Percentiles rank a stretch among this genome's conserved stretches.
Evolutionary conservation across 192 early-diverging fungal species (phyloP).

Genomic region (Backusella liffmaniae): DNA sequence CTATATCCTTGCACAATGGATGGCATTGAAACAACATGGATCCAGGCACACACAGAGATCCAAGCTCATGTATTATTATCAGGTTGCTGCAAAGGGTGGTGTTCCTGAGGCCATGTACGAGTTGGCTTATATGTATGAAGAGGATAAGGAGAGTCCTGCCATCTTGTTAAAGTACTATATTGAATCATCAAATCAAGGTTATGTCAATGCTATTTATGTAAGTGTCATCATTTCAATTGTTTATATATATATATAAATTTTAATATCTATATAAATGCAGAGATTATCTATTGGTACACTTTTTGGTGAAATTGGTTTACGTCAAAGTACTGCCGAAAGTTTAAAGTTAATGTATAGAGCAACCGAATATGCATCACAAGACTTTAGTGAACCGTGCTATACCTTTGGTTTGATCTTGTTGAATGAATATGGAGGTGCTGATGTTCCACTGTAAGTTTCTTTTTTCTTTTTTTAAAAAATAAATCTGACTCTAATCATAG

Average conservation of each 20-base stretch:
- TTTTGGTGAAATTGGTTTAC: constrained; percentile 68
- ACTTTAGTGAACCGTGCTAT: constrained; percentile 76
- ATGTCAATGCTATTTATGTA: constrained; percentile 63
- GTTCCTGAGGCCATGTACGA: constrained; percentile 61
- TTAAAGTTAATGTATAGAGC: constrained; percentile 79
- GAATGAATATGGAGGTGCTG: constrained; percentile 49
- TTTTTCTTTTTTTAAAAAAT: constrained; percentile 28
- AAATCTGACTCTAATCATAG: constrained; percentile 19
- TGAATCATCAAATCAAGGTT: constrained; percentile 65
- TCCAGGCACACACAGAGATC: constrained; percentile 15
- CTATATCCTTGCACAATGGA: constrained; percentile 70
- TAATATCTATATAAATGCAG: constrained; percentile 32
- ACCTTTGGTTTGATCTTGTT: constrained; percentile 79
- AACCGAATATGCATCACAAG: constrained; percentile 63
- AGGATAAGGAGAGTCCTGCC: constrained; percentile 40
- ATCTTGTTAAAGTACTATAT: constrained; percentile 44
- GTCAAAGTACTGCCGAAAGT: constrained; percentile 66
- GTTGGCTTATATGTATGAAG: constrained; percentile 34
- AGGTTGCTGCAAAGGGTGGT: constrained; percentile 62
- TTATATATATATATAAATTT: background rate
- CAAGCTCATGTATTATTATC: constrained; percentile 41
- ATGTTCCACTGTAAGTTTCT: constrained; percentile 42
- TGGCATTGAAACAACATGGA: constrained; percentile 54
- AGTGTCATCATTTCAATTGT: constrained; percentile 1
- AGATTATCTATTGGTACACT: constrained; percentile 76